Conservation (phyloP, 176 grass and related monocot genomes). For the Bromus sterilis region DNA sequence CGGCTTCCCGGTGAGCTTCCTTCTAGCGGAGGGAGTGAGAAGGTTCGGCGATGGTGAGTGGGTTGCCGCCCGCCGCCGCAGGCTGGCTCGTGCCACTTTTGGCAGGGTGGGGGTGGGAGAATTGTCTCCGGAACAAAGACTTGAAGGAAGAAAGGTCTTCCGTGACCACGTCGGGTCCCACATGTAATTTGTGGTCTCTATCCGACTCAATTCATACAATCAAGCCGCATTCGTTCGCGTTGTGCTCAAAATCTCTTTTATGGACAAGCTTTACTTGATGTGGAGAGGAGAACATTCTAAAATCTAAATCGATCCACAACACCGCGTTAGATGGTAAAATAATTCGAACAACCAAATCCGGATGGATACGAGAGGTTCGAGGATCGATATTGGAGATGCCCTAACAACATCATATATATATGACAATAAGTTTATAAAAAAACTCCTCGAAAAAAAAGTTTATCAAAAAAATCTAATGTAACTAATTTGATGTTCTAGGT, state of each 20-base stretch:
- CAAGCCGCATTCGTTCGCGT: neutral
- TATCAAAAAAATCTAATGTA: too few relatives aligned
- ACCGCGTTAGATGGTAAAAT: neutral
- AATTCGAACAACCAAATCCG: too few relatives aligned
- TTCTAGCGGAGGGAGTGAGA: too few relatives aligned
- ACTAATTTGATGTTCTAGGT: too few relatives aligned
- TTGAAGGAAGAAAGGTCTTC: neutral
- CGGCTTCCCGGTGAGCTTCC: slow-evolving; percentile 56
- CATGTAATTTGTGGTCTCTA: neutral
- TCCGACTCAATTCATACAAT: neutral
- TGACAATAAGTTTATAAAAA: too few relatives aligned
- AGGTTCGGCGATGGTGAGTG: slow-evolving; percentile 47
- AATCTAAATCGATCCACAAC: neutral
- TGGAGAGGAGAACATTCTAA: neutral
- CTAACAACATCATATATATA: too few relatives aligned
- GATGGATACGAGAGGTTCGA: too few relatives aligned
- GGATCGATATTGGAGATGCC: too few relatives aligned
- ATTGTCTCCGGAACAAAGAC: slow-evolving; percentile 11
- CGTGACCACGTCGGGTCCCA: neutral
- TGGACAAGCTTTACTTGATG: neutral
- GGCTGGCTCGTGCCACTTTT: neutral
- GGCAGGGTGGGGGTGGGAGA: neutral
- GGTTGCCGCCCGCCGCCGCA: slow-evolving; percentile 19
- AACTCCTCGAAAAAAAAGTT: too few relatives aligned
- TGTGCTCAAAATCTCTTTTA: neutral